Base-by-base conservation (phyloP, 2,329 filamentous ascomycete species). In the Colletotrichum tabaci region DNA sequence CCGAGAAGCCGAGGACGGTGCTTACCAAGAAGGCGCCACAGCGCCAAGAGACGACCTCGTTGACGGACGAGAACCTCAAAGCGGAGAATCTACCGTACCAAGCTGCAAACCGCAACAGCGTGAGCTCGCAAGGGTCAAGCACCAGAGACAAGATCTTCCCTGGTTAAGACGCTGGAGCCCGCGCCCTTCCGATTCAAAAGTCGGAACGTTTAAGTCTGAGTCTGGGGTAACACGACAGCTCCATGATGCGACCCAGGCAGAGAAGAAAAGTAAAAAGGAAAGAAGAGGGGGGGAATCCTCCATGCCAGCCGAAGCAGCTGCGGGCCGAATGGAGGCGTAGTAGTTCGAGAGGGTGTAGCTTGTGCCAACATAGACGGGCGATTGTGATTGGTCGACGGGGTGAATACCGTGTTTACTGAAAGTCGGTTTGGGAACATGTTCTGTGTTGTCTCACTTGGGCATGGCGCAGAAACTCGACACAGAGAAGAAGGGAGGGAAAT, bases 11-110 rank as follows among this genome's bases (percentile, higher is more conserved):
- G 1, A 81, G 79, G 66, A 75, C 77, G 2, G 76, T 84, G 12
- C 78, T 84, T 21, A 81, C 79, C 53, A 85, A 84, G 76, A 83
- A 81, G 63, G 76, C 76, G n/a, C 75, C 77, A 4, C 77, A 79
- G 38, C 74, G 78, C n/a, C 76, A 78, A 49, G 81, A 77, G 71
- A 77, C 75, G 15, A 44, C 50, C 21, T 66, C 67, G 3, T 74
- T 72, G 21, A 60, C 67, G n/a, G 73, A 73, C 18, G 71, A 57
- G 12, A 61, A 71, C 26, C 12, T 18, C 40, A 72, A 58, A 44
- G 40, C 61, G 52, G 73, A 74, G 60, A 68, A 67, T 42, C 16
- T 52, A 21, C 46, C 72, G 4, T 64, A 55, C 26, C 49, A 66
- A 18, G 15, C 42, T 21, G 65, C 57, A n/a, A 66, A 52, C 40